Conservation (phyloP, 345 rosid genomes). For the Gossypium sturtianum region DNA sequence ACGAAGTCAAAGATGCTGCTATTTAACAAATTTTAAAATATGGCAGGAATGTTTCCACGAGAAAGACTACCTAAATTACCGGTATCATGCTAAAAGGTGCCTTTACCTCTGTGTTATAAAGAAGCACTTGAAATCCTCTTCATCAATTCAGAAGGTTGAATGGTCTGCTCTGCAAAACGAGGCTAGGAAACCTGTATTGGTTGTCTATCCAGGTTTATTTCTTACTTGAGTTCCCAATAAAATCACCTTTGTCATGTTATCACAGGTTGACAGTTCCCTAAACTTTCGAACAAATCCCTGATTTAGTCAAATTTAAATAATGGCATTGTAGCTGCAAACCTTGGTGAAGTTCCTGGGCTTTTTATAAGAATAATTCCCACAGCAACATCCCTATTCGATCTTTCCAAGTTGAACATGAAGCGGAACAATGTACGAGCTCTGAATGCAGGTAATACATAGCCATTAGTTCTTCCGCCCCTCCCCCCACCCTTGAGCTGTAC, state of each 20-base stretch:
- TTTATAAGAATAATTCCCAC: conserved; percentile 70
- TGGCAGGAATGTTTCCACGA: conserved; percentile 83
- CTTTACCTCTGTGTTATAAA: conserved; percentile 69
- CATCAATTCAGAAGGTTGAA: conserved; percentile 50
- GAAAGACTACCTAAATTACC: conserved; percentile 78
- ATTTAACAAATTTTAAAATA: not conserved
- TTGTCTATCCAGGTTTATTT: conserved; percentile 65
- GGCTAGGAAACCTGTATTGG: conserved; percentile 80
- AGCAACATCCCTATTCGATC: conserved; percentile 53
- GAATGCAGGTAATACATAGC: conserved; percentile 43
- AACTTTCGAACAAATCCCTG: not conserved
- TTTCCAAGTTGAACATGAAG: conserved; percentile 60
- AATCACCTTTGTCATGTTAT: not conserved
- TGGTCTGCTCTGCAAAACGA: conserved; percentile 82
- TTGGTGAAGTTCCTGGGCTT: conserved; percentile 48
- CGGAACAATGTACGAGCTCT: conserved; percentile 62
- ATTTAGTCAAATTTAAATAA: conserved; percentile 10
- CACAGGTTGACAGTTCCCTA: not conserved
- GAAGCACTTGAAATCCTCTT: conserved; percentile 49
- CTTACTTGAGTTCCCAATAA: not conserved
- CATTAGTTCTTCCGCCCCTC: not conserved
- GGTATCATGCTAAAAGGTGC: conserved; percentile 88
- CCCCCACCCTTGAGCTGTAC: not conserved
- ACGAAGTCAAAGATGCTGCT: not conserved
- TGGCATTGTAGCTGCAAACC: conserved; percentile 40